Evolutionary conservation across 192 early-diverging fungal genomes (phyloP), one percentile per base, ranked within the genome.

Genomic region (Backusella australiensis): DNA sequence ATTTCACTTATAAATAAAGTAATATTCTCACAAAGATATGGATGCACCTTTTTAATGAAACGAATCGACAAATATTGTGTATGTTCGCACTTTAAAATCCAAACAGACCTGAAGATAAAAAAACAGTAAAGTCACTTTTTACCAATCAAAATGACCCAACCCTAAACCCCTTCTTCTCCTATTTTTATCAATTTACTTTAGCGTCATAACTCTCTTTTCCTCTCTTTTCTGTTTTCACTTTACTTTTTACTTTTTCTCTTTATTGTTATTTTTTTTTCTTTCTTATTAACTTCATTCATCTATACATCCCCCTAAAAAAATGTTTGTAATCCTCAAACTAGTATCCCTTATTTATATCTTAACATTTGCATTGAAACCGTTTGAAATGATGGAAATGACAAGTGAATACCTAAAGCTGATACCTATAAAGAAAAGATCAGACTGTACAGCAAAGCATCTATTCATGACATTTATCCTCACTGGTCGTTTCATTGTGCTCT

Each of bases 121-220:
- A 63, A 63, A 23, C 29, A 63, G 32, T 63, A 29, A 63, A 63
- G 56, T 63, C 56, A 63, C 56, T 63, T 63, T 29, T 63, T 63
- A 63, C 56, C 56, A 63, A 63, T 63, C 56, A 63, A 63, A 63
- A 63, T 7, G 9, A 63, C 56, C 56, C 56, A 63, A 63, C 56
- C 56, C 56, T 63, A 11, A 39, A 29, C 56, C 26, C 56, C 56
- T 63, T 63, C 56, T 63, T 63, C 56, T 29, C 56, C 56, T 63
- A 63, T 63, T 63, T 63, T 63, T 63, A 63, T 63, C 56, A 63
- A 63, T 63, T 63, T 29, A 63, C 56, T 63, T 56, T 63, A 29
- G 56, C 26, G 23, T 63, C 29, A 29, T 63, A 29, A 2, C 9
- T 29, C 1, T 63, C n/a, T 63, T 26, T 63, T 29, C 11, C 56